A percentile compares a stretch with the other conserved stretches of the same genome.
These are phyloP conservation scores for Paxillus rubicundulus DNA, from an alignment of 768 basidiomycete species.

Conservation along the genomic window DNA sequence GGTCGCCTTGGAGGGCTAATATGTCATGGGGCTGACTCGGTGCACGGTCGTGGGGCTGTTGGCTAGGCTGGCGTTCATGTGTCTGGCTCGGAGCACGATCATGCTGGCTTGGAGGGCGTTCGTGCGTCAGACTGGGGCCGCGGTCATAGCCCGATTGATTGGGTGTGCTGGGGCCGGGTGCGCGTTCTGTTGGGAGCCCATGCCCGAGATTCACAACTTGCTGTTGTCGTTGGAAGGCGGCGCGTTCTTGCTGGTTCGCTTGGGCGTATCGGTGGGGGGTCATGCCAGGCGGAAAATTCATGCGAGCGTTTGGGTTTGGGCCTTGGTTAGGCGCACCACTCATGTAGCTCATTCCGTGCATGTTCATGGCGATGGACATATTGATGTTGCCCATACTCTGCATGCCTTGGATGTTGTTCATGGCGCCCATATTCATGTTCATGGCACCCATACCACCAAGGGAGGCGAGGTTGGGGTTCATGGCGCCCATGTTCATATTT, in stretches of 20 bases:
- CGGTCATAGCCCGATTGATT: slow-evolving; percentile 19
- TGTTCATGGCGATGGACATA: slow-evolving; percentile 18
- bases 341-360: slow-evolving; percentile 25
- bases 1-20: slow-evolving; percentile 17
- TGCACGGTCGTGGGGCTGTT: slow-evolving; percentile 22
- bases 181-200: slow-evolving; percentile 13
- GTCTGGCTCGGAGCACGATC: slow-evolving; percentile 17
- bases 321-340: slow-evolving; percentile 15
- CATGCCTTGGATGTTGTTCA: slow-evolving; percentile 13
- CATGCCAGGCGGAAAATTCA: slow-evolving; percentile 13
- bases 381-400: slow-evolving; percentile 20
- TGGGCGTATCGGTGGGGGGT: slow-evolving; percentile 28
- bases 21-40: slow-evolving; percentile 24
- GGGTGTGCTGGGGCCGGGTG: slow-evolving; percentile 13
- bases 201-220: slow-evolving; percentile 17
- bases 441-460: slow-evolving; percentile 18
- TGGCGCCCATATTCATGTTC: slow-evolving; percentile 20
- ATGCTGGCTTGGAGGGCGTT: slow-evolving; percentile 24
- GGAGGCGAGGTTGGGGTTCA: slow-evolving; percentile 27
- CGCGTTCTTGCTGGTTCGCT: slow-evolving; percentile 29
- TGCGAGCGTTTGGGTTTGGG: slow-evolving; percentile 23
- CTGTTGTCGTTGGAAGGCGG: slow-evolving; percentile 28
- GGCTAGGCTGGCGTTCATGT: slow-evolving; percentile 19
- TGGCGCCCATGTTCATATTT: slow-evolving; percentile 7
- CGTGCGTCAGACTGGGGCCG: slow-evolving; percentile 19